These are phyloP conservation scores for Celoporthe dispersa DNA, from an alignment of 2,329 filamentous ascomycete genomes.

Conservation along the genomic window DNA sequence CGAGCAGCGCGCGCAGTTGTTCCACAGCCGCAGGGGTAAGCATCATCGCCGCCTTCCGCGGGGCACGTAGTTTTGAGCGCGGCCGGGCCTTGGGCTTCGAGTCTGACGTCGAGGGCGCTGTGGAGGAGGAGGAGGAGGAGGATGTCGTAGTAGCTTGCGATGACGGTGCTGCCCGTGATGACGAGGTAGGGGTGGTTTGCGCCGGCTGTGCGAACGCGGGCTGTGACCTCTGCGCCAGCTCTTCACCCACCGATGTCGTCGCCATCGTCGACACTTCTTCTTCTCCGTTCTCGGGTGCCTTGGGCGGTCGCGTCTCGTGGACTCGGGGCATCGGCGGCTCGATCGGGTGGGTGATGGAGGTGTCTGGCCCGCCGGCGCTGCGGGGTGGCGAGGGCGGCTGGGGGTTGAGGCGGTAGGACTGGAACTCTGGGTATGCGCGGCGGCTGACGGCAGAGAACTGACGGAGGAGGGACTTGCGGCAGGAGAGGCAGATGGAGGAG, in stretches of 20 bases:
- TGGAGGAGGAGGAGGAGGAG: background rate
- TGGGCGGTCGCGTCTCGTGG: constrained; percentile 57
- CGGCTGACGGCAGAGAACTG: constrained; percentile 46
- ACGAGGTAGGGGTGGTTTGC: constrained; percentile 30
- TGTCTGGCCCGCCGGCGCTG: constrained; percentile 50
- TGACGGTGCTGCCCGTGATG: constrained; percentile 19
- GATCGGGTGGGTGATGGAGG: constrained; percentile 50
- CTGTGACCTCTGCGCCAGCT: constrained; percentile 70
- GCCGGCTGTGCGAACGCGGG: constrained; percentile 42
- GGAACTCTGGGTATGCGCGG: constrained; percentile 45
- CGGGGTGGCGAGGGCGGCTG: constrained; percentile 46
- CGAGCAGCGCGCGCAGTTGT: constrained; percentile 76
- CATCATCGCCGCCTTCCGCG: constrained; percentile 90
- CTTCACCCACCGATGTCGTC: constrained; percentile 56
- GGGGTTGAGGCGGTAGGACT: constrained; percentile 55
- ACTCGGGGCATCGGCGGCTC: constrained; percentile 49
- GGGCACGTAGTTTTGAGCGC: constrained; percentile 64
- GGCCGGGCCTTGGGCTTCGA: constrained; percentile 59
- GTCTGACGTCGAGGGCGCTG: constrained; percentile 29
- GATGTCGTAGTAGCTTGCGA: background rate
- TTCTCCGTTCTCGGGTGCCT: constrained; percentile 28
- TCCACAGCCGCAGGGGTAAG: constrained; percentile 79
- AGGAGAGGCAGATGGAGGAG: constrained; percentile 46
- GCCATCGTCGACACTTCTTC: constrained; percentile 3
- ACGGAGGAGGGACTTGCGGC: constrained; percentile 47